phyloP scores from a whole-genome alignment of 768 basidiomycete species.

The Tylopilus vinaceipallidus region DNA sequence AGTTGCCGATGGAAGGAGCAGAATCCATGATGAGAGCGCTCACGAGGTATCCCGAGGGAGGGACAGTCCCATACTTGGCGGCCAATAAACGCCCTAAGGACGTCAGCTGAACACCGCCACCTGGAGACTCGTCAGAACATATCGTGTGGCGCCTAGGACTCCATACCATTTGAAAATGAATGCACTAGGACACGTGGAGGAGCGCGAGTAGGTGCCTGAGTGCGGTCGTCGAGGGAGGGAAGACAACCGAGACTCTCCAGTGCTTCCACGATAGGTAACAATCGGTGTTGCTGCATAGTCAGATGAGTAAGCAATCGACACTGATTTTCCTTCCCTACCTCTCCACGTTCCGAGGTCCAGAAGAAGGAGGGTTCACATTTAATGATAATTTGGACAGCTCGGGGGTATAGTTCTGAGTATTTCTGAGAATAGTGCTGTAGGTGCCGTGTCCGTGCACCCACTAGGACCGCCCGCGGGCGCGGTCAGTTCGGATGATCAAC shows the following conservation, averaged over 20 bases:
- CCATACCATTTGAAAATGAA: slow-evolving; percentile 31
- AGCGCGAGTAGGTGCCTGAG: neutral
- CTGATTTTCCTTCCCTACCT: slow-evolving; percentile 8
- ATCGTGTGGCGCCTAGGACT: neutral
- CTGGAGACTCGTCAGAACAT: slow-evolving; percentile 7
- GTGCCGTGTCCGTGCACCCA: slow-evolving; percentile 28
- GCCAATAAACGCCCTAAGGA: slow-evolving; percentile 18
- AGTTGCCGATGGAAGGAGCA: slow-evolving; percentile 11
- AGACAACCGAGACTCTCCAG: slow-evolving; percentile 26
- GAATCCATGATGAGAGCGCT: slow-evolving; percentile 26
- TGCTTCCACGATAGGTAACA: slow-evolving; percentile 23
- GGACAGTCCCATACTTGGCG: slow-evolving; percentile 15
- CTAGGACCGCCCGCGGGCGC: slow-evolving; percentile 4
- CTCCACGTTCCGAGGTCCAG: slow-evolving; percentile 10
- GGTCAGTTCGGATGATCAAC: neutral
- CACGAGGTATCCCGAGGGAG: neutral
- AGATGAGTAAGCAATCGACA: neutral
- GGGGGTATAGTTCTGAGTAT: slow-evolving; percentile 27
- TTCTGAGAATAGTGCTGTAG: slow-evolving; percentile 23
- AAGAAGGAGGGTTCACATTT: slow-evolving; percentile 22
- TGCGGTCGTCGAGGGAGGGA: neutral
- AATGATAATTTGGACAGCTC: slow-evolving; percentile 27
- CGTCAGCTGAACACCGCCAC: slow-evolving; percentile 22
- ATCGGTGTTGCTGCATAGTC: slow-evolving; percentile 12
- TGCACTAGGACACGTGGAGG: slow-evolving; percentile 26